These are phyloP conservation scores for Naganishia onofrii DNA, from an alignment of 768 basidiomycete genomes.

Conservation along the genomic window DNA sequence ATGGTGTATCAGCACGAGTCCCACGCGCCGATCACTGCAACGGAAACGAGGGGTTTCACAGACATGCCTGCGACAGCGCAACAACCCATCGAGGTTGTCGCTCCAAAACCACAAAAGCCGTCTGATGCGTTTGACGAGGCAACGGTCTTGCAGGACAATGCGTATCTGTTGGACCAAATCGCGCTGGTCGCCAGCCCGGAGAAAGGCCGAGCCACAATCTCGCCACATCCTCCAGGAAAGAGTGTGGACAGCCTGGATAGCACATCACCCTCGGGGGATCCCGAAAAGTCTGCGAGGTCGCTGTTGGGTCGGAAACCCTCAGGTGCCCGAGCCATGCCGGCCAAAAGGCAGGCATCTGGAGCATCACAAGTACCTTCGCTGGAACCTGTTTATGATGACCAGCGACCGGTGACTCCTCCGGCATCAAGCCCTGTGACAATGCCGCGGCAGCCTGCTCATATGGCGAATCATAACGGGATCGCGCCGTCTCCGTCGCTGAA, in stretches of 20 bases:
- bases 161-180: constrained; percentile 23
- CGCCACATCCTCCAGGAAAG: constrained; percentile 3
- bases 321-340: constrained; percentile 47
- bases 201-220: constrained; percentile 7
- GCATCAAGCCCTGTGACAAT: neutral
- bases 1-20: neutral
- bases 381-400: constrained; percentile 11
- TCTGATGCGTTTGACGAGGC: constrained; percentile 23
- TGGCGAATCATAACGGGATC: neutral
- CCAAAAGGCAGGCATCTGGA: constrained; percentile 30
- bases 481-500: constrained; percentile 39
- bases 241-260: neutral
- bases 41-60: neutral
- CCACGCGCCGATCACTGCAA: neutral
- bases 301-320: constrained; percentile 49
- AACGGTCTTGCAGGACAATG: constrained; percentile 41
- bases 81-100: constrained; percentile 20
- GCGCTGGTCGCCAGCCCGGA: constrained; percentile 10
- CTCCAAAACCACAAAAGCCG: constrained; percentile 28
- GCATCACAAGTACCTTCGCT: constrained; percentile 14
- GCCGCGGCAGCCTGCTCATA: neutral
- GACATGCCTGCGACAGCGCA: neutral
- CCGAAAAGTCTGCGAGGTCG: constrained; percentile 12
- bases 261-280: neutral
- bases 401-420: neutral